Base-by-base conservation (phyloP, 2,329 filamentous ascomycete species). In the Penicillium sp. region DNA sequence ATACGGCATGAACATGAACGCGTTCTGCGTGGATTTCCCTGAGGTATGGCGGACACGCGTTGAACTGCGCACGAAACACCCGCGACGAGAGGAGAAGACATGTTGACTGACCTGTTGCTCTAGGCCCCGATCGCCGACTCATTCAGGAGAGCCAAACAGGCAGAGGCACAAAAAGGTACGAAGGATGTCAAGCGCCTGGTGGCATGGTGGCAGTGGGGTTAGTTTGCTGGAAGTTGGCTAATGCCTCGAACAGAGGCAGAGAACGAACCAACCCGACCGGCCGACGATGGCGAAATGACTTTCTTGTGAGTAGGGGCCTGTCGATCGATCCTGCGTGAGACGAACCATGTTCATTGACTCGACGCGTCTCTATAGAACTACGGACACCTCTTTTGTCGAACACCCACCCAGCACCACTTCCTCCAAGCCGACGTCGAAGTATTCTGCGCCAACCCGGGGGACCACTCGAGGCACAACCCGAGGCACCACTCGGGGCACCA, bases 1-100 rank as follows among this genome's bases (percentile, higher is more conserved):
- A 31, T 98, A 97, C 58, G 93, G 93, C 2, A 67, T 98, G 63
- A 97, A 97, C 62, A 96, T 98, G 90, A 97, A 96, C 66, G 93
- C 93, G 1, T 98, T 97, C 64, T 97, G 91, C 64, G 90, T 97
- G 20, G 93, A 98, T 65, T 98, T 96, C 51, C 87, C 89, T 0
- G 93, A 98, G 80, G 89, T 89, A 69, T 36, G 48, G 6, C 29
- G 15, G 14, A 15, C n/a, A 27, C 25, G 11, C 25, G 25, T 27
- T 13, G 5, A 13, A 6, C 25, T 4, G 6, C 6, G 6, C 5
- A n/a, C n/a, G n/a, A n/a, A n/a, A n/a, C n/a, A n/a, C n/a, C n/a
- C n/a, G n/a, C n/a, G n/a, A n/a, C n/a, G n/a, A n/a, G n/a, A n/a
- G n/a, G n/a, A n/a, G n/a, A n/a, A 13, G 20, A 28, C 33, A 28